Base-by-base conservation (phyloP, 1,284 basidiomycete genomes). In the Dichomitus squalens region DNA sequence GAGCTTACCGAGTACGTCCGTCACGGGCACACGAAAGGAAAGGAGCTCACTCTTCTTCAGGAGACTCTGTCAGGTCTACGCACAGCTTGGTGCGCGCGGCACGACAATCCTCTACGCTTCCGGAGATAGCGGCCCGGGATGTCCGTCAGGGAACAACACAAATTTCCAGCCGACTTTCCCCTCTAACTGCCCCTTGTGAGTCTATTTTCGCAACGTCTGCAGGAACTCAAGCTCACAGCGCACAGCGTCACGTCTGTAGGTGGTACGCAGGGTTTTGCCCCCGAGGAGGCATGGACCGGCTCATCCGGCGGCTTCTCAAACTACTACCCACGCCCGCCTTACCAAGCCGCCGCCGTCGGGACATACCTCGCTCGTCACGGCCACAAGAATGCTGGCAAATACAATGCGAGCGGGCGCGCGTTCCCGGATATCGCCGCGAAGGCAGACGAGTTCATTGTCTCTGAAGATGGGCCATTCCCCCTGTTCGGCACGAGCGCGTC, bases 121-220 rank as follows among this genome's bases (percentile, higher is more conserved):
- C 49, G 88, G 87, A 52, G 87, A 85, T 62, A 68, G 64, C 53
- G 87, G 86, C 51, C 50, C 88, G 20, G 80, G 74, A 12, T 85
- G 83, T 23, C 69, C 86, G 52, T 75, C 80, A 8, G 80, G 73
- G 6, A 79, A 78, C 47, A 73, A 55, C 27, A 67, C 66, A 12
- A 63, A 74, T 14, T 90, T 90, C 79, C 79, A 85, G 58, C 86
- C 87, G 14, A 75, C 67, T 0, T 90, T 91, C 79, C 88, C 88
- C 11, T 85, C 87, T 35, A 79, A 80, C n/a, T 81, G 85, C 80
- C 73, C 70, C 69, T 78, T 60, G 48, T 52, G 74, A 72, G 49
- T 52, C 7, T 6, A 31, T 20, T 1, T 1, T 9, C 2, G 41
- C 38, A 16, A 25, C 8, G 6, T n/a, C 29, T 29, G 11, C 9